phyloP scores from a whole-genome alignment of 108 stramenopile genomes.

The Ochromonas danica region DNA sequence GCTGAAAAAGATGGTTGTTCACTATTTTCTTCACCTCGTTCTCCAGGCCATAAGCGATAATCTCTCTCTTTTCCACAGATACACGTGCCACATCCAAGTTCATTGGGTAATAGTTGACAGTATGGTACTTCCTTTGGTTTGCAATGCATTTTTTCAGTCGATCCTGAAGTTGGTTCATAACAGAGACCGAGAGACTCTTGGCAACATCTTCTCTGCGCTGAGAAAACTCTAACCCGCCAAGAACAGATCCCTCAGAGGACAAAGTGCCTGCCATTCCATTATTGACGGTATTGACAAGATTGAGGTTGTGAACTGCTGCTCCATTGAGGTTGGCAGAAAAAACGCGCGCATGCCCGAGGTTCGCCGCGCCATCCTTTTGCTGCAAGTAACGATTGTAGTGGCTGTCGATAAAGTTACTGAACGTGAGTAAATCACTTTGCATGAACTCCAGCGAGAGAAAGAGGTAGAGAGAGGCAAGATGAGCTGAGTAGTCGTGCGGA shows the following conservation, averaged over 20 bases:
- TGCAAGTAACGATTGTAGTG: too few relatives aligned
- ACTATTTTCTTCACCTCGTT: not conserved
- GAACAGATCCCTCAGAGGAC: too few relatives aligned
- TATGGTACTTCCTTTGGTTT: not conserved
- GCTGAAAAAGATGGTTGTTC: not conserved
- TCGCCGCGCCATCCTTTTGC: too few relatives aligned
- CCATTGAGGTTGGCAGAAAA: too few relatives aligned
- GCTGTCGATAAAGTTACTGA: not conserved
- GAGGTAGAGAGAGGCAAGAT: not conserved
- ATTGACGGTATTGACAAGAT: too few relatives aligned
- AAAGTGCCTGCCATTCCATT: too few relatives aligned
- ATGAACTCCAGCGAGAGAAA: not conserved
- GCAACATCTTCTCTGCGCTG: not conserved
- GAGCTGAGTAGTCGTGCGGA: not conserved
- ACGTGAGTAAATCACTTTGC: not conserved
- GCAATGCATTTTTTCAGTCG: not conserved
- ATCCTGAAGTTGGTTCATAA: not conserved
- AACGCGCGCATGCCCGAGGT: too few relatives aligned
- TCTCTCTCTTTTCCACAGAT: not conserved
- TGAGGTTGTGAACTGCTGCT: too few relatives aligned
- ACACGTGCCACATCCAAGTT: not conserved
- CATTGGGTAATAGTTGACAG: not conserved
- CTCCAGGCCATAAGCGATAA: conserved; percentile 3
- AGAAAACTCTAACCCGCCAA: too few relatives aligned
- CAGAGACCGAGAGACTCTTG: not conserved